A percentile compares a stretch with the other conserved stretches of the same genome.
These are phyloP conservation scores for Ceratonia siliqua DNA, from an alignment of 306 rosid genomes.

Conservation along the genomic window DNA sequence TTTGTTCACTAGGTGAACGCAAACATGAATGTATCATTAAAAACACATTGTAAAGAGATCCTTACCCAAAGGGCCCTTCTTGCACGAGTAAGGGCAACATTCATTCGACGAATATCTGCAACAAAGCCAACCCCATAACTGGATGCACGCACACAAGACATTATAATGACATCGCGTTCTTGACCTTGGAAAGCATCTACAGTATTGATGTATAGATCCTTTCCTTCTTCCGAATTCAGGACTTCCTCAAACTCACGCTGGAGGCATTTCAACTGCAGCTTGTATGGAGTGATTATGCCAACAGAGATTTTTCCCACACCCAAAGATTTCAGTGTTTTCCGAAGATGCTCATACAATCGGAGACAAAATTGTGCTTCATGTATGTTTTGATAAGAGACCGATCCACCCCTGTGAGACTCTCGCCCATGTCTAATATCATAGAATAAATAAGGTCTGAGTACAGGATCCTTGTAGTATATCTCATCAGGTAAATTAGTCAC, in stretches of 20 bases:
- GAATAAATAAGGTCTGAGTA: conserved; percentile 86
- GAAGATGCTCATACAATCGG: conserved; percentile 87
- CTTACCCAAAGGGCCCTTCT: conserved; percentile 95
- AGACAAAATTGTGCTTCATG: conserved; percentile 93
- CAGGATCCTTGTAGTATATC: conserved; percentile 71
- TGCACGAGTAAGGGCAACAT: conserved; percentile 98
- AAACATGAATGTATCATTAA: background rate
- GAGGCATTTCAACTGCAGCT: conserved; percentile 93
- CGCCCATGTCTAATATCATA: conserved; percentile 90
- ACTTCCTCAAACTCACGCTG: conserved; percentile 93
- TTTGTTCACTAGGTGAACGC: background rate
- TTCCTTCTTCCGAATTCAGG: conserved; percentile 88
- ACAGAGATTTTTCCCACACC: conserved; percentile 72
- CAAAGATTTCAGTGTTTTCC: conserved; percentile 63
- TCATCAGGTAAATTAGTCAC: conserved; percentile 78
- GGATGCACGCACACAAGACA: conserved; percentile 98
- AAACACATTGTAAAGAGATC: conserved; percentile 3
- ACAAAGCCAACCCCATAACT: conserved; percentile 93
- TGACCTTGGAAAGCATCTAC: conserved; percentile 99
- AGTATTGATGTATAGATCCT: conserved; percentile 86
- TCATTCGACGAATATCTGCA: conserved; percentile 92
- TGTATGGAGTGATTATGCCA: conserved; percentile 96
- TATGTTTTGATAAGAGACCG: conserved; percentile 85
- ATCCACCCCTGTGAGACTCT: conserved; percentile 96
- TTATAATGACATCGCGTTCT: conserved; percentile 94